Percentiles rank a stretch among this genome's conserved stretches.
phyloP scores from a whole-genome alignment of 1,284 basidiomycete genomes.

The Mycena citricolor region DNA sequence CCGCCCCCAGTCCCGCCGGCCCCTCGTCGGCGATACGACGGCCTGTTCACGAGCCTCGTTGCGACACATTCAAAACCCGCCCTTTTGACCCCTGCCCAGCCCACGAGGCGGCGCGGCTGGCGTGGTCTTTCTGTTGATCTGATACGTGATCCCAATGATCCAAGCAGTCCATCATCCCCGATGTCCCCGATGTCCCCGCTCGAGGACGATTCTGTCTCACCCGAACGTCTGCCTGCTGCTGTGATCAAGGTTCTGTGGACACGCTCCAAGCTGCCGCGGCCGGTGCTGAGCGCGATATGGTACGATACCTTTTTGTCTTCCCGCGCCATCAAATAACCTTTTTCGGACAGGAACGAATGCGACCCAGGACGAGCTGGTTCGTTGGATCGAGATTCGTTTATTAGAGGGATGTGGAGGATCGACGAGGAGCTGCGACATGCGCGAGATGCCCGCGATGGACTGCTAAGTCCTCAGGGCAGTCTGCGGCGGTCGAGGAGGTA shows the following conservation, averaged over 20 bases:
- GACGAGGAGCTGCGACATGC: conserved; percentile 72
- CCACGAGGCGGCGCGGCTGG: conserved; percentile 64
- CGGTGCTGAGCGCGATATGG: conserved; percentile 65
- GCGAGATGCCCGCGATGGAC: no score
- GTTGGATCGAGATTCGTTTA: conserved; percentile 65
- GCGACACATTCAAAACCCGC: conserved; percentile 43
- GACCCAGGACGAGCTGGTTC: conserved; percentile 55
- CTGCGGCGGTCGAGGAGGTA: no score
- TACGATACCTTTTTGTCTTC: conserved; percentile 29
- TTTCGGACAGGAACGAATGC: conserved; percentile 61
- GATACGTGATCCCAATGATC: conserved; percentile 48
- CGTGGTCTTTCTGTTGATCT: conserved; percentile 74
- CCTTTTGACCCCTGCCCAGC: conserved; percentile 37
- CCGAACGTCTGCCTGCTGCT: conserved; percentile 54
- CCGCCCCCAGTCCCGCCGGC: conserved; percentile 65
- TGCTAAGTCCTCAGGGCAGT: no score
- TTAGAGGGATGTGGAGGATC: conserved; percentile 79
- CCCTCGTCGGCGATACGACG: conserved; percentile 64
- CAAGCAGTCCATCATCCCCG: not conserved
- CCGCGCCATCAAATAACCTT: not conserved
- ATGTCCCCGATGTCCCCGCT: conserved; percentile 19
- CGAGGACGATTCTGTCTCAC: conserved; percentile 23
- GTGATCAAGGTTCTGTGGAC: conserved; percentile 64
- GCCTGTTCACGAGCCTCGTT: conserved; percentile 57
- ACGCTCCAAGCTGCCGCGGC: conserved; percentile 54